Evolutionary conservation across 2,329 filamentous ascomycete genomes (phyloP).

Genomic region (Diaporthe vaccinii): DNA sequence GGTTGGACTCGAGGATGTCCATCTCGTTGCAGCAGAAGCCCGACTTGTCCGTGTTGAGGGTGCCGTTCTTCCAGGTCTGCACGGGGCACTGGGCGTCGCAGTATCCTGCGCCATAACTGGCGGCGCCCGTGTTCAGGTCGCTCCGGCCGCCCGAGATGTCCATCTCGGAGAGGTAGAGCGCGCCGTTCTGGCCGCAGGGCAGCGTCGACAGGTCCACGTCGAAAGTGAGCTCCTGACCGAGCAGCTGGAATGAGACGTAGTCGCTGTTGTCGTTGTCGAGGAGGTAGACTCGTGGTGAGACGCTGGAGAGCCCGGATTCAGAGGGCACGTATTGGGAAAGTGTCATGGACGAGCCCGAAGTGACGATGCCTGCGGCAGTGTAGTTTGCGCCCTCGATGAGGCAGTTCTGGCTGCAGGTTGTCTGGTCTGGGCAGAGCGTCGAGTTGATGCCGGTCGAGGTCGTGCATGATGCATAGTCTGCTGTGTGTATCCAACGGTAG

Average conservation of each 20-base stretch:
- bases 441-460: constrained; percentile 48
- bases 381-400: constrained; percentile 63
- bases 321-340: constrained; percentile 47
- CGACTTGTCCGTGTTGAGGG: constrained; percentile 57
- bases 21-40: constrained; percentile 64
- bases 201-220: constrained; percentile 73
- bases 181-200: constrained; percentile 74
- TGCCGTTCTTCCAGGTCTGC: constrained; percentile 57
- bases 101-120: constrained; percentile 63
- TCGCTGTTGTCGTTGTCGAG: constrained; percentile 36
- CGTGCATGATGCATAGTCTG: constrained; percentile 46
- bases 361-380: constrained; percentile 46
- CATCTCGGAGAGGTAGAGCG: constrained; percentile 54
- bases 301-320: constrained; percentile 41
- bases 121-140: constrained; percentile 51
- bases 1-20: constrained; percentile 71
- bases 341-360: constrained; percentile 46
- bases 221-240: constrained; percentile 73
- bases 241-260: constrained; percentile 62
- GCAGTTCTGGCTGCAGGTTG: constrained; percentile 62
- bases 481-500: constrained; percentile 55
- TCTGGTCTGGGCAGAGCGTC: constrained; percentile 57
- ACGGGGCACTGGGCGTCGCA: constrained; percentile 55
- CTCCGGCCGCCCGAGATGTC: constrained; percentile 66
- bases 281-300: constrained; percentile 66